Conservation (phyloP, 805 yeast species). For the Yamadazyma paraphyllophila region DNA sequence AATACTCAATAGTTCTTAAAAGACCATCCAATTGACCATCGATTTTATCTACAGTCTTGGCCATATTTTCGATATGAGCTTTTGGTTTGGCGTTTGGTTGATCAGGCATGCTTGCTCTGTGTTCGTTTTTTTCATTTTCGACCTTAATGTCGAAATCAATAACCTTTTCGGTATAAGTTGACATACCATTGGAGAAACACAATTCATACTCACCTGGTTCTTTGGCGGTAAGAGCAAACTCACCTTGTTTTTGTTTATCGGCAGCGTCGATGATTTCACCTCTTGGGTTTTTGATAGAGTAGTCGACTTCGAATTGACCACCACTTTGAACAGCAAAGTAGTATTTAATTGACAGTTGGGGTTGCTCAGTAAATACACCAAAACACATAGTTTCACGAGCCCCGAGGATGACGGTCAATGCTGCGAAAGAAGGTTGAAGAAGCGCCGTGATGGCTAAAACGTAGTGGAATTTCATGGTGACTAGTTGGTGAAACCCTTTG, state of each 20-base stretch:
- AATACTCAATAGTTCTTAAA: conserved; percentile 66
- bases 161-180: conserved; percentile 76
- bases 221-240: conserved; percentile 67
- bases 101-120: conserved; percentile 62
- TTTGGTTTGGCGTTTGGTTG: conserved; percentile 47
- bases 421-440: conserved; percentile 42
- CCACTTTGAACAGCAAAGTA: conserved; percentile 84
- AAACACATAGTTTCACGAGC: conserved; percentile 74
- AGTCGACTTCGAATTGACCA: conserved; percentile 78
- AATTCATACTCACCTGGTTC: conserved; percentile 78
- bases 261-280: conserved; percentile 53
- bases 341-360: conserved; percentile 61
- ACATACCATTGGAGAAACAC: conserved; percentile 81
- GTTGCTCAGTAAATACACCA: conserved; percentile 63
- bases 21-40: conserved; percentile 59
- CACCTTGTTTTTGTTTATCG: conserved; percentile 72
- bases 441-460: conserved; percentile 2
- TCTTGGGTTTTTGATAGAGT: conserved; percentile 57
- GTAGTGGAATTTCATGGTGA: conserved; percentile 2
- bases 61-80: conserved; percentile 53
- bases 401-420: conserved; percentile 71
- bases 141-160: conserved; percentile 76
- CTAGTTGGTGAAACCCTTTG: background rate
- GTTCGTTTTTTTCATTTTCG: conserved; percentile 38
- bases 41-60: conserved; percentile 53